phyloP scores from a whole-genome alignment of 768 basidiomycete genomes.

The Auricularia sp. region DNA sequence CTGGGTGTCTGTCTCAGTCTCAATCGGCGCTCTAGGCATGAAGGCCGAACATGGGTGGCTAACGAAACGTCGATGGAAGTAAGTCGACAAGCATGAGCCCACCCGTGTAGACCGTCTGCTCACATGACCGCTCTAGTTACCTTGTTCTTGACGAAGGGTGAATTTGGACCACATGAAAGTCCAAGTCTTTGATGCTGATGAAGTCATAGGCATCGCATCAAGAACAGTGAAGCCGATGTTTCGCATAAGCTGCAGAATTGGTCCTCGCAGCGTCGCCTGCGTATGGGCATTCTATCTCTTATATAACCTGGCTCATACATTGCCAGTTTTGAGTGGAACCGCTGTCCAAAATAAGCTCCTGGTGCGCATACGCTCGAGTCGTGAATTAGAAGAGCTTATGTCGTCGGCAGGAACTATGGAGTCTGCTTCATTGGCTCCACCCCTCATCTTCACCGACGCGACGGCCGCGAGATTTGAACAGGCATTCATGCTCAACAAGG shows the following conservation, averaged over 20 bases:
- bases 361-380: slow-evolving; percentile 17
- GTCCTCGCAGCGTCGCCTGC: slow-evolving; percentile 48
- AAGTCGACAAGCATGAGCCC: neutral
- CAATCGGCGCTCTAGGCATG: neutral
- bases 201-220: slow-evolving; percentile 48
- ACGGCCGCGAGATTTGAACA: slow-evolving; percentile 40
- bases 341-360: slow-evolving; percentile 63
- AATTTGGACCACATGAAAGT: slow-evolving; percentile 12
- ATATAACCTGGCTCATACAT: neutral
- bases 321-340: slow-evolving; percentile 57
- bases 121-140: slow-evolving; percentile 12
- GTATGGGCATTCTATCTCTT: slow-evolving; percentile 19
- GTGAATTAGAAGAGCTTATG: neutral
- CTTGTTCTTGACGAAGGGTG: slow-evolving; percentile 52
- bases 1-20: slow-evolving; percentile 30
- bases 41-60: slow-evolving; percentile 42
- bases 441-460: slow-evolving; percentile 37
- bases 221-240: slow-evolving; percentile 50
- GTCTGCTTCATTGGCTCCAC: slow-evolving; percentile 28
- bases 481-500: slow-evolving; percentile 44
- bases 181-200: slow-evolving; percentile 23
- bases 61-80: slow-evolving; percentile 47
- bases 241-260: slow-evolving; percentile 43
- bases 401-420: slow-evolving; percentile 2
- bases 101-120: neutral